These are phyloP conservation scores for Phylloporus scabripes DNA, from an alignment of 768 basidiomycete genomes.

Conservation along the genomic window DNA sequence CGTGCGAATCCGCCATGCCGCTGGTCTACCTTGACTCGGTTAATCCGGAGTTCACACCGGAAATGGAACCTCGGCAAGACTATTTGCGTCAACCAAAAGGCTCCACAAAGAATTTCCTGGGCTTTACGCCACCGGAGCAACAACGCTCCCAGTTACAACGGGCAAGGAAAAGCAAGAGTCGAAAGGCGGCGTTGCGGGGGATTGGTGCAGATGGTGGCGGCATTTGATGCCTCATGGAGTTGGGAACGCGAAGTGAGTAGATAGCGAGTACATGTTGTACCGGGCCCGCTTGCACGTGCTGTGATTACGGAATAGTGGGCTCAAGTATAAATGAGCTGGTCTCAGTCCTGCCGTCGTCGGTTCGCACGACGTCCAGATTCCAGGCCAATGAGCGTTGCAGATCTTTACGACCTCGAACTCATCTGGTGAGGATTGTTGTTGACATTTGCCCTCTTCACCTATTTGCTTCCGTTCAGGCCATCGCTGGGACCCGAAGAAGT, in stretches of 20 bases:
- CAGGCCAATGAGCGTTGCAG: conserved; percentile 28
- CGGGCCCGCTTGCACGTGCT: conserved; percentile 14
- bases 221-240: conserved; percentile 9
- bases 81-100: conserved; percentile 1
- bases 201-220: conserved; percentile 21
- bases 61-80: conserved; percentile 7
- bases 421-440: conserved; percentile 40
- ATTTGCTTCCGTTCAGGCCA: conserved; percentile 43
- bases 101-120: conserved; percentile 20
- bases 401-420: conserved; percentile 49
- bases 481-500: conserved; percentile 49
- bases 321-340: conserved; percentile 21
- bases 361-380: conserved; percentile 4
- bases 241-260: conserved; percentile 1
- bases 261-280: conserved; percentile 11
- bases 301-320: conserved; percentile 19
- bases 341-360: not conserved
- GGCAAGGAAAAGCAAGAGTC: conserved; percentile 31
- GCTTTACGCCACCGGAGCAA: conserved; percentile 27
- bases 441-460: conserved; percentile 1
- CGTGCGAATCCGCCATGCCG: conserved; percentile 56
- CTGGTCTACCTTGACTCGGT: conserved; percentile 40
- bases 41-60: conserved; percentile 6
- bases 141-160: conserved; percentile 15
- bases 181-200: conserved; percentile 31